These are phyloP conservation scores for Phascolomyces articulosus DNA, from an alignment of 371 early-diverging fungal species.

Conservation along the genomic window DNA sequence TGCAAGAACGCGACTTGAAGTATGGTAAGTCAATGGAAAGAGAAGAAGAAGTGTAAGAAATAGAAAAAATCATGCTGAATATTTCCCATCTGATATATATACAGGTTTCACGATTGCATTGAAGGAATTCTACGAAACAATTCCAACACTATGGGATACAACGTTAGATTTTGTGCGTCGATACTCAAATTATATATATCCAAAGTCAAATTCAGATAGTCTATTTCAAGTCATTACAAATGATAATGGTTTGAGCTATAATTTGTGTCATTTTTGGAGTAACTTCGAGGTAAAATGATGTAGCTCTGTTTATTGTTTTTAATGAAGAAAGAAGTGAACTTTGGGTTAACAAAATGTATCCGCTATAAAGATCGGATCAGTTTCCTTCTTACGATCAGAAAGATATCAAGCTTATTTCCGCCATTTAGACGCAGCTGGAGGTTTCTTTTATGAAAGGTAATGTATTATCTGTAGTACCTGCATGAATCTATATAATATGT, in stretches of 20 bases:
- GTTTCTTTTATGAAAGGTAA: constrained; percentile 93
- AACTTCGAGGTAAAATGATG: constrained; percentile 36
- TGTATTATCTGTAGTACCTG: too few species aligned
- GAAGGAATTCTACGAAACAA: constrained; percentile 76
- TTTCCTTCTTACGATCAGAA: constrained; percentile 75
- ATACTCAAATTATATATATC: constrained; percentile 48
- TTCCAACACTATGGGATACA: constrained; percentile 84
- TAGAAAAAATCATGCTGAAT: too few species aligned
- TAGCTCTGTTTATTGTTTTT: neutral
- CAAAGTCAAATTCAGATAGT: constrained; percentile 43
- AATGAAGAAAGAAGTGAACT: neutral
- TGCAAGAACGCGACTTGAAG: constrained; percentile 77
- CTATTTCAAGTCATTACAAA: constrained; percentile 33
- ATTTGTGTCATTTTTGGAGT: constrained; percentile 77
- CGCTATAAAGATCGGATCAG: constrained; percentile 53
- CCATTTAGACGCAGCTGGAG: constrained; percentile 82
- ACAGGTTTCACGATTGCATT: constrained; percentile 79
- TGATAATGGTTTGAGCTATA: constrained; percentile 49
- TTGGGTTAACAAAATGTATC: neutral
- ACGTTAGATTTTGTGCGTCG: constrained; percentile 63
- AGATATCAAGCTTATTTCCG: constrained; percentile 79
- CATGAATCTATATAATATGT: too few species aligned
- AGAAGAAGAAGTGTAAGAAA: too few species aligned
- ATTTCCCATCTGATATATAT: too few species aligned
- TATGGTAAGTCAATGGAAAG: constrained; percentile 82